Evolutionary conservation across 2,329 filamentous ascomycete genomes (phyloP), one percentile per base, ranked within the genome.

Genomic region (Lachnellula cervina): DNA sequence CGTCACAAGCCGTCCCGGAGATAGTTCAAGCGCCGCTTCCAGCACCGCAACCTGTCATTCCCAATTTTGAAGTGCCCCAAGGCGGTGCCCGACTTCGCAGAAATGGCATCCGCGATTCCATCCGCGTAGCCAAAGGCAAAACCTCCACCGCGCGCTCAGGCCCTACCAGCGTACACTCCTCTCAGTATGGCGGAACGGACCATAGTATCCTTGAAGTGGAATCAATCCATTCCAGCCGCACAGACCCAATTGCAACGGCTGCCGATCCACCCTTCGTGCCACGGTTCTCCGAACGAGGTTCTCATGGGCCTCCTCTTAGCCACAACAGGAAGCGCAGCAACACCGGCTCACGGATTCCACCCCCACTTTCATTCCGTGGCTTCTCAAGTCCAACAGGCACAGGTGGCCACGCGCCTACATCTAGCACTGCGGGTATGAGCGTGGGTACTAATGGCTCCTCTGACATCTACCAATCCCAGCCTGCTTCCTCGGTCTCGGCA

Each of bases 241-340:
- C 58, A 19, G 37, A 50, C n/a, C 14, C 59, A 57, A n/a, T 52
- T 45, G 3, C 34, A 49, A 55, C 43, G 35, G 80, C 83, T 16
- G 88, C 88, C 0, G 85, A 88, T 60, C 86, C 89, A 38, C 89
- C 89, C 0, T 76, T 81, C 57, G 86, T 92, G 46, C 86, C 86
- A 3, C 83, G 88, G 4, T 89, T 88, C 73, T 76, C 80, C 58
- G 83, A 86, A 32, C 77, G 82, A 16, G 77, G 77, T 13, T 34
- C 45, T 11, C 49, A 51, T 21, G 51, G 53, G 11, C 56, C 62
- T 59, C 62, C 63, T 16, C 68, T 72, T 46, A 69, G 78, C 0
- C 92, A 97, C 69, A 84, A 84, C 6, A 87, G 93, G 58, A 96
- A 95, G 75, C 82, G 92, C 60, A 96, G 91, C 75, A 95, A 93